Conservation (phyloP, 2,329 filamentous ascomycete genomes). For the Colletotrichum sp. region DNA sequence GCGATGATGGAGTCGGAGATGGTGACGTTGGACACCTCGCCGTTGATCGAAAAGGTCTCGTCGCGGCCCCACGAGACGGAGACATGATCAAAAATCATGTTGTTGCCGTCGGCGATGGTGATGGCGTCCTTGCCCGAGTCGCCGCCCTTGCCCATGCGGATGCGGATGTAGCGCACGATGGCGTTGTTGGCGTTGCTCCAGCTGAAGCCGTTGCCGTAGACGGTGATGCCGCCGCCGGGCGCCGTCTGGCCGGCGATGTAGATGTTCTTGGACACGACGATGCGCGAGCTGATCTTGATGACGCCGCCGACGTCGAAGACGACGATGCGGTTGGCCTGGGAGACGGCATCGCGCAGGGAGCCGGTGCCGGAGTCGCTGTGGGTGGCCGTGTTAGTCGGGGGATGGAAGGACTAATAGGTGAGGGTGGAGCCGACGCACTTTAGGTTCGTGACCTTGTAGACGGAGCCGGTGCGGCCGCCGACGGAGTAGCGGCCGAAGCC, state of each 20-base stretch:
- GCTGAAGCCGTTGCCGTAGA: constrained; percentile 60
- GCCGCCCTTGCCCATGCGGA: constrained; percentile 58
- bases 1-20: constrained; percentile 59
- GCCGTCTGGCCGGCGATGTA: constrained; percentile 57
- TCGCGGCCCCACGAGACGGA: constrained; percentile 60
- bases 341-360: constrained; percentile 56
- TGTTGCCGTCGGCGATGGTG: constrained; percentile 55
- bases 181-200: constrained; percentile 57
- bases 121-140: constrained; percentile 59
- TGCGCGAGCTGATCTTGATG: constrained; percentile 50
- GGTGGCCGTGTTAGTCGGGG: not conserved
- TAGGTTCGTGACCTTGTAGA: constrained; percentile 55
- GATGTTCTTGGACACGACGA: constrained; percentile 52
- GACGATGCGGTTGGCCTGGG: constrained; percentile 50
- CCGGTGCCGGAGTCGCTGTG: constrained; percentile 48
- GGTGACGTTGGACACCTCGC: constrained; percentile 51
- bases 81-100: constrained; percentile 63
- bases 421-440: constrained; percentile 26
- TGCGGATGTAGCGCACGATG: constrained; percentile 60
- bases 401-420: not conserved
- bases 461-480: constrained; percentile 49
- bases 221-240: constrained; percentile 52
- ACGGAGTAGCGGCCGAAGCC: constrained; percentile 52
- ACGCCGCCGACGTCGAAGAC: constrained; percentile 56
- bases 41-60: constrained; percentile 59